These are phyloP conservation scores for Termitomyces sp. DNA, from an alignment of 768 basidiomycete species.

Conservation along the genomic window DNA sequence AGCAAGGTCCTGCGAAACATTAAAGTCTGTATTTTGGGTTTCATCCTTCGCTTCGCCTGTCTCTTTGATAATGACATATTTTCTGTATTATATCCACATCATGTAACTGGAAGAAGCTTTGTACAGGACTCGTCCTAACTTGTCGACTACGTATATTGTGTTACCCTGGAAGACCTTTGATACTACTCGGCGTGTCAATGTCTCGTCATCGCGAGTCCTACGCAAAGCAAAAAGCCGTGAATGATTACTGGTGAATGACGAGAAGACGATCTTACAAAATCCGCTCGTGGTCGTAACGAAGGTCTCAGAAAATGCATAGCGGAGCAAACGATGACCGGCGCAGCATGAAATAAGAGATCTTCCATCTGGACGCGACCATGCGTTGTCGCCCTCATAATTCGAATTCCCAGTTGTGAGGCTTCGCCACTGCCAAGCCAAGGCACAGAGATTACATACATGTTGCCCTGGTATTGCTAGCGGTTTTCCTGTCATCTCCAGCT, in stretches of 20 bases:
- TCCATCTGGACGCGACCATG: too few relatives aligned
- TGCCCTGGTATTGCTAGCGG: too few relatives aligned
- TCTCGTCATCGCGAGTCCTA: not conserved
- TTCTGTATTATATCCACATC: not conserved
- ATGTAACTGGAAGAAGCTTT: not conserved
- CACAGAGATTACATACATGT: not conserved
- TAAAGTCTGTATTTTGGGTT: not conserved
- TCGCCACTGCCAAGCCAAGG: not conserved
- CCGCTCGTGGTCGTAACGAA: not conserved
- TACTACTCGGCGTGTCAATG: too few relatives aligned
- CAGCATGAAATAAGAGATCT: not conserved
- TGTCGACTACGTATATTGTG: not conserved
- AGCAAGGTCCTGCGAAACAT: conserved; percentile 16
- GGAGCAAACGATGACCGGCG: not conserved
- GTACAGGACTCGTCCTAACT: not conserved
- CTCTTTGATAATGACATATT: not conserved
- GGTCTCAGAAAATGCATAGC: not conserved
- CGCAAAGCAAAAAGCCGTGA: too few relatives aligned
- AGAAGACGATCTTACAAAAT: too few relatives aligned
- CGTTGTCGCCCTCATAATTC: too few relatives aligned
- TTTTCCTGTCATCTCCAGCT: not conserved
- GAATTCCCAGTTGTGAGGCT: not conserved
- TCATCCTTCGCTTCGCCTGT: not conserved
- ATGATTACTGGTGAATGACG: too few relatives aligned
- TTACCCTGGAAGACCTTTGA: too few relatives aligned